These are phyloP conservation scores for Mycena albidolilacea DNA, from an alignment of 768 basidiomycete species.

Conservation along the genomic window DNA sequence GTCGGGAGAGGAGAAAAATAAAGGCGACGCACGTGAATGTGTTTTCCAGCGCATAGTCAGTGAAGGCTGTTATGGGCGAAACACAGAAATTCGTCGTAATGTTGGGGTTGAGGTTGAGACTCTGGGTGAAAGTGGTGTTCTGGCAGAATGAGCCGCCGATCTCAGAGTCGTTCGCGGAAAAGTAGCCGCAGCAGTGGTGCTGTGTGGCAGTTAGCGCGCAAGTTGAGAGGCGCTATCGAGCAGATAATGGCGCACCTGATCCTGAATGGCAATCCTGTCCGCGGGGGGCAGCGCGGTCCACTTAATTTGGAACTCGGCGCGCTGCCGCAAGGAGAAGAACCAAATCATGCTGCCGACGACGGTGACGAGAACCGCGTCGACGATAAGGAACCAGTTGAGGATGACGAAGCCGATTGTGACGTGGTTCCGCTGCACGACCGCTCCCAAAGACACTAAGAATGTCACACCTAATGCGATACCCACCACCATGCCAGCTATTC, in stretches of 20 bases:
- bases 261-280: constrained; percentile 75
- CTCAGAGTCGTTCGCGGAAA: constrained; percentile 72
- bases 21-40: constrained; percentile 80
- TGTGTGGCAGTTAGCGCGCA: constrained; percentile 47
- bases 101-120: constrained; percentile 51
- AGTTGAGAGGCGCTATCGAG: neutral
- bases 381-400: constrained; percentile 82
- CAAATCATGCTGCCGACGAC: constrained; percentile 83
- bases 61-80: constrained; percentile 73
- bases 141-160: constrained; percentile 75
- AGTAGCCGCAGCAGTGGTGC: constrained; percentile 92
- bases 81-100: constrained; percentile 76
- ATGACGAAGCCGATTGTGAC: constrained; percentile 79
- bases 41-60: constrained; percentile 83
- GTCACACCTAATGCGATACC: constrained; percentile 79
- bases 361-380: constrained; percentile 73
- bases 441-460: constrained; percentile 78
- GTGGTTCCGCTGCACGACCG: constrained; percentile 79
- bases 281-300: constrained; percentile 65
- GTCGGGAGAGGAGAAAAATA: constrained; percentile 7
- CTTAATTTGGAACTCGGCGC: constrained; percentile 72
- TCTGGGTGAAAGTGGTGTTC: neutral
- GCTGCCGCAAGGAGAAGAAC: constrained; percentile 85
- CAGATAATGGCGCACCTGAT: constrained; percentile 65
- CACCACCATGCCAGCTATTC: constrained; percentile 76